phyloP scores from a whole-genome alignment of 306 rosid genomes.

The Lablab purpureus region DNA sequence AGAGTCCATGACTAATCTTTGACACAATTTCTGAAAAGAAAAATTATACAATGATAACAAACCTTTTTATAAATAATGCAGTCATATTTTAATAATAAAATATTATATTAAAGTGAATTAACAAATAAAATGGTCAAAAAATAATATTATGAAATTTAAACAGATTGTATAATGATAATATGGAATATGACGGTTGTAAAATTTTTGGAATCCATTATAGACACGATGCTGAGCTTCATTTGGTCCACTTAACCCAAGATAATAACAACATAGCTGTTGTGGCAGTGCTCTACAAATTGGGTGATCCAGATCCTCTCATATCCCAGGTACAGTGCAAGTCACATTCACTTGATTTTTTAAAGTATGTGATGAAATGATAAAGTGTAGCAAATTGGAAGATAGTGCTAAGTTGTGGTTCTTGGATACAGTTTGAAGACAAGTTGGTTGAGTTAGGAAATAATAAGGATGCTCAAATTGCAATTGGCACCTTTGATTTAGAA shows the following conservation, averaged over 20 bases:
- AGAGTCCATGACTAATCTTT: neutral
- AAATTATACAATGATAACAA: too few species aligned
- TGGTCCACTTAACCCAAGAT: constrained; percentile 67
- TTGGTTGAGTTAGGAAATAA: constrained; percentile 53
- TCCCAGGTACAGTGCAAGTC: constrained; percentile 52
- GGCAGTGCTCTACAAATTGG: constrained; percentile 60
- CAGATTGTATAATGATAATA: too few species aligned
- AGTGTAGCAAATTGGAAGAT: neutral
- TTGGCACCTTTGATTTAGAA: constrained; percentile 54
- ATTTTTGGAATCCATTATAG: constrained; percentile 38
- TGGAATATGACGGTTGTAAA: too few species aligned
- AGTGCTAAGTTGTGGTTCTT: neutral
- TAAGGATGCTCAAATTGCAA: constrained; percentile 51
- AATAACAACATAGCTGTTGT: constrained; percentile 57
- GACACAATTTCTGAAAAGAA: neutral
- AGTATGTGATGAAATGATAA: neutral
- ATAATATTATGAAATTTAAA: too few species aligned
- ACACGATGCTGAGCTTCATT: constrained; percentile 71
- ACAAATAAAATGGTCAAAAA: too few species aligned
- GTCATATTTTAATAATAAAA: too few species aligned
- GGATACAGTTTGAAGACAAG: constrained; percentile 60
- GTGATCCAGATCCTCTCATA: constrained; percentile 65
- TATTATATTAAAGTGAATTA: too few species aligned
- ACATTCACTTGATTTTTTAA: neutral
- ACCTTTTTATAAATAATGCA: too few species aligned